These are phyloP conservation scores for Ganoderma sp. DNA, from an alignment of 1,284 basidiomycete genomes.

Conservation along the genomic window DNA sequence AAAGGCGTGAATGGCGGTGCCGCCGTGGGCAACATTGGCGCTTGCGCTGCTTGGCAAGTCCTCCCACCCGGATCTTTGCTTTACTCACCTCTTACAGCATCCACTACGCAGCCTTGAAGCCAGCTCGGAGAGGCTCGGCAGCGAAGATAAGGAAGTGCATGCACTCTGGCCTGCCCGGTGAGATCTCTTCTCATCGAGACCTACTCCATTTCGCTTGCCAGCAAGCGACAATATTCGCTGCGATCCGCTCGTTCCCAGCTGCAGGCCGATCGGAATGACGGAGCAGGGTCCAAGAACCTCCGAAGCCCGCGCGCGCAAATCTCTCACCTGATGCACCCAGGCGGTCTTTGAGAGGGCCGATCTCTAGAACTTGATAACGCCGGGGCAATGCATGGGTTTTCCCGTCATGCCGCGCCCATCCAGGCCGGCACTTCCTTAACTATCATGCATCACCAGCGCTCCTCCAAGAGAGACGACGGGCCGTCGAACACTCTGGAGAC, in stretches of 20 bases:
- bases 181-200: not conserved
- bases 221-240: not conserved
- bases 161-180: not conserved
- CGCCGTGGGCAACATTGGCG: not conserved
- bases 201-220: not conserved
- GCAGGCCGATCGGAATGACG: not conserved
- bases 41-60: not conserved
- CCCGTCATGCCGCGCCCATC: not conserved
- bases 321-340: slow-evolving; percentile 1
- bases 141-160: not conserved
- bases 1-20: not conserved
- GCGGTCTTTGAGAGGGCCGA: not conserved
- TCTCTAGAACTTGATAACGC: not conserved
- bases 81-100: not conserved
- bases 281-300: not conserved
- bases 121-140: not conserved
- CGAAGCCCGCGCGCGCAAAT: not conserved
- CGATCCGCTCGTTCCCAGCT: not conserved
- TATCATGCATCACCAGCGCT: not conserved
- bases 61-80: no score
- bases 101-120: not conserved
- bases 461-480: not conserved
- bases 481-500: no score
- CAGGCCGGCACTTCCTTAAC: not conserved
- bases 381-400: not conserved